These are phyloP conservation scores for Crithidia brevicula DNA, from an alignment of 208 protist species.

Conservation along the genomic window DNA sequence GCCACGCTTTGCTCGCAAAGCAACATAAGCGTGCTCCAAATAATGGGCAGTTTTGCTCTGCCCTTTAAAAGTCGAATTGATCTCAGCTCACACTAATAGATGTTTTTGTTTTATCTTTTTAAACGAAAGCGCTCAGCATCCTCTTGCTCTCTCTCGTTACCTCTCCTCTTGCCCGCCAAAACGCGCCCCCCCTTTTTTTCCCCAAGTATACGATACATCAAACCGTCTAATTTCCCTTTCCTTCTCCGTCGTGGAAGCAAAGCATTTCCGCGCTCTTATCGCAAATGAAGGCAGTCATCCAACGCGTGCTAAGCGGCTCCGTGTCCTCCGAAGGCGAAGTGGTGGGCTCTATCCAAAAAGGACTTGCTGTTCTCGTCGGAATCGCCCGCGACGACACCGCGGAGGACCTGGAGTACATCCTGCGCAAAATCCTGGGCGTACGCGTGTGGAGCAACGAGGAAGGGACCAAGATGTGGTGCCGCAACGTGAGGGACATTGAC, in stretches of 20 bases:
- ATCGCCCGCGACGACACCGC: constrained; percentile 74
- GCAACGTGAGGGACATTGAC: constrained; percentile 83
- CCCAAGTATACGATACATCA: background rate
- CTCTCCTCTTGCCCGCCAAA: too few relatives aligned
- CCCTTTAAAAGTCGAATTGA: too few relatives aligned
- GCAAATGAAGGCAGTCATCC: constrained; percentile 87
- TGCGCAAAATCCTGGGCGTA: constrained; percentile 75
- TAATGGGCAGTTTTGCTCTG: too few relatives aligned
- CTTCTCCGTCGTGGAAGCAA: background rate
- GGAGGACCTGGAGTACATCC: constrained; percentile 83
- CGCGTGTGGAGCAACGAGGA: constrained; percentile 76
- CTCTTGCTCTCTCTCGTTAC: too few relatives aligned
- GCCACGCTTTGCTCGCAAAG: too few relatives aligned
- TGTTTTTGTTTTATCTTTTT: too few relatives aligned
- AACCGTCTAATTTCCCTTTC: background rate
- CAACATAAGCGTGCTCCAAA: too few relatives aligned
- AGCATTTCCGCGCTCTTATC: background rate
- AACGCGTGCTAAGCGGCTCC: constrained; percentile 69
- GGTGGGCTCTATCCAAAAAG: constrained; percentile 78
- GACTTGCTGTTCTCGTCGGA: constrained; percentile 84
- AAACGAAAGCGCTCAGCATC: too few relatives aligned
- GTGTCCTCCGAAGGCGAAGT: constrained; percentile 73
- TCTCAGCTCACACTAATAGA: too few relatives aligned
- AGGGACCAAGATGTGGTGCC: constrained; percentile 71
- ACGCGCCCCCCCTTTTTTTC: too few relatives aligned